These are phyloP conservation scores for Lepiota brunneoincarnata DNA, from an alignment of 768 basidiomycete genomes.

Conservation along the genomic window DNA sequence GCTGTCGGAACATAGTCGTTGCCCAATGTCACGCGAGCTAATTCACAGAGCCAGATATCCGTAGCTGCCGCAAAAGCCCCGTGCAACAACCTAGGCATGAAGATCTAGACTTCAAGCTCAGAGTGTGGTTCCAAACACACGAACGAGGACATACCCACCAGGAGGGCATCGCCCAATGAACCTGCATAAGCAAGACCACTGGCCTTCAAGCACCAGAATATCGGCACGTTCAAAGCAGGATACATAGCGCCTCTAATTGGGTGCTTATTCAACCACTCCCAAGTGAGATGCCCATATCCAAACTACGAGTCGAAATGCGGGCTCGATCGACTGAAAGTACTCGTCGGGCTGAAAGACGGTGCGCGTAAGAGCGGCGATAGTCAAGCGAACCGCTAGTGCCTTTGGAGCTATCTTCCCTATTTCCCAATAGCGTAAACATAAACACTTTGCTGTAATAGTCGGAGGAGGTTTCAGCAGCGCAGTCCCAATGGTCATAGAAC, in stretches of 20 bases:
- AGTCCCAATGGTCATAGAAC: no score
- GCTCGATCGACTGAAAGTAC: constrained; percentile 92
- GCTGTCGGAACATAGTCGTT: constrained; percentile 52
- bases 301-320: constrained; percentile 87
- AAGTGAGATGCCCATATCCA: constrained; percentile 89
- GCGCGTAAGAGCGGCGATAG: constrained; percentile 64
- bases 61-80: constrained; percentile 76
- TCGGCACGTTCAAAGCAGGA: constrained; percentile 75
- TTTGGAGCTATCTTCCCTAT: neutral
- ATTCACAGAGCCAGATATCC: constrained; percentile 68
- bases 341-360: constrained; percentile 98
- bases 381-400: constrained; percentile 50
- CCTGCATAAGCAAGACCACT: constrained; percentile 45
- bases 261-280: constrained; percentile 82
- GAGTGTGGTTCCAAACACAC: neutral
- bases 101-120: constrained; percentile 44
- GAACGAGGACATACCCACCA: constrained; percentile 53
- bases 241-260: constrained; percentile 83
- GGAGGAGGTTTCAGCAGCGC: no score
- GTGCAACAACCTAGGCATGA: constrained; percentile 72
- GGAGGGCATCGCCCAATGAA: constrained; percentile 37
- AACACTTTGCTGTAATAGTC: neutral
- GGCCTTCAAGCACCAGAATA: constrained; percentile 68
- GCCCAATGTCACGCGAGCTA: constrained; percentile 60
- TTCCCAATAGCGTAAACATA: neutral